Conservation (phyloP, 345 rosid species). For the Citrus sinensis region DVS_A1.0 CM039161.1:10937001-10937500, state of each 20-base stretch:
- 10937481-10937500: constrained; percentile 31
- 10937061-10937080: no score
- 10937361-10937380: neutral
- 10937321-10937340: constrained; percentile 30
- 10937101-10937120: no score
- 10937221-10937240: constrained; percentile 21
- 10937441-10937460: neutral
- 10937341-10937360: constrained; percentile 10
- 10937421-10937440: no score
- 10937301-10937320: constrained; percentile 21
- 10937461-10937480: neutral
- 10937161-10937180: neutral
- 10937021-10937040: no score
- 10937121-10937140: neutral
- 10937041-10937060: no score
- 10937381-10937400: neutral
- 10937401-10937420: neutral
- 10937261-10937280: neutral
- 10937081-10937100: no score
- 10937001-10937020: no score
- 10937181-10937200: no score
- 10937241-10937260: neutral
- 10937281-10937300: neutral
- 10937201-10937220: neutral
- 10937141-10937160: neutral